These are phyloP conservation scores for Phyllostachys edulis DNA, from an alignment of 176 grass and related monocot species.

Conservation along the genomic window DNA sequence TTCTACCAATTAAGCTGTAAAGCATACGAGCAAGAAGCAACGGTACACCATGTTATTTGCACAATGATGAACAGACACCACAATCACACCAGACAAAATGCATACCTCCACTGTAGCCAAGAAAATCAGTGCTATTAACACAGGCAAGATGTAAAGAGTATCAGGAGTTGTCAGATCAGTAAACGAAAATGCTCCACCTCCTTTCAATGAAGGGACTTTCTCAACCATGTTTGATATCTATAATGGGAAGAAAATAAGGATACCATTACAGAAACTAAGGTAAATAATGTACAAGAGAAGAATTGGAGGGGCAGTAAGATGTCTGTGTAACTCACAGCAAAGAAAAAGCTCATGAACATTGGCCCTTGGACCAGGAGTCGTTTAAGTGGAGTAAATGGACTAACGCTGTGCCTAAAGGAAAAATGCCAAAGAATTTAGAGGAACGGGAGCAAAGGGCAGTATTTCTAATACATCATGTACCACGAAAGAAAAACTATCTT, in stretches of 20 bases:
- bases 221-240: conserved; percentile 93
- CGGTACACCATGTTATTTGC: neutral
- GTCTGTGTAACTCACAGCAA: conserved; percentile 64
- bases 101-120: conserved; percentile 83
- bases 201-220: conserved; percentile 91
- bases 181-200: conserved; percentile 88
- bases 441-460: conserved; percentile 12
- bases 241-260: conserved; percentile 4
- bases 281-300: conserved; percentile 23
- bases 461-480: conserved; percentile 29
- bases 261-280: neutral
- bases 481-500: neutral
- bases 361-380: conserved; percentile 77
- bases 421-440: conserved; percentile 20
- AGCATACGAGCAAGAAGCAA: conserved; percentile 5
- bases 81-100: conserved; percentile 20
- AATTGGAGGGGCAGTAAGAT: conserved; percentile 17
- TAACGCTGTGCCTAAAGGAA: conserved; percentile 71
- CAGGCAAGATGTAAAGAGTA: conserved; percentile 66
- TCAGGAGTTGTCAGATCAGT: conserved; percentile 91
- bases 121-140: conserved; percentile 66
- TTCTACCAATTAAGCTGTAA: neutral
- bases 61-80: neutral
- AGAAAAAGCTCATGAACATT: conserved; percentile 91
- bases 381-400: conserved; percentile 76